phyloP scores from a whole-genome alignment of 1,284 basidiomycete species.

The Rugosomyces carneus region DNA sequence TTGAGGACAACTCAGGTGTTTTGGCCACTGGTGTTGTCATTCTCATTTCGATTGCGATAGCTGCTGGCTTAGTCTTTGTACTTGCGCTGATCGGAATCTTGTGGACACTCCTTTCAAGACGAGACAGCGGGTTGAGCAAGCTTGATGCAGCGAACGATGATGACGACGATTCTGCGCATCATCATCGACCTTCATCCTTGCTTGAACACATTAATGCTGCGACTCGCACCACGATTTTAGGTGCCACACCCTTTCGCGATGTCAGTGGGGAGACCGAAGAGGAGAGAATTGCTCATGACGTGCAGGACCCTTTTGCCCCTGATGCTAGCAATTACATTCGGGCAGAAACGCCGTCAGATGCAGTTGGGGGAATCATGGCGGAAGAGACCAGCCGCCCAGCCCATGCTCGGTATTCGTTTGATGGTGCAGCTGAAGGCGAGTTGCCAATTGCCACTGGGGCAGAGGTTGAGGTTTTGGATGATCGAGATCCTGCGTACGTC shows the following conservation, averaged over 20 bases:
- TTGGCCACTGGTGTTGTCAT: slow-evolving; percentile 92
- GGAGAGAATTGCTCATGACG: slow-evolving; percentile 27
- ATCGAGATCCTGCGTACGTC: slow-evolving; percentile 72
- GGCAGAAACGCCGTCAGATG: slow-evolving; percentile 74
- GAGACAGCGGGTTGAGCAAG: slow-evolving; percentile 61
- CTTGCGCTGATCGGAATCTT: slow-evolving; percentile 85
- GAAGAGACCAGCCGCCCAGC: slow-evolving; percentile 69
- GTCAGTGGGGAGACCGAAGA: slow-evolving; percentile 50
- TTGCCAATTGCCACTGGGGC: slow-evolving; percentile 62
- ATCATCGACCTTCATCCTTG: slow-evolving; percentile 72
- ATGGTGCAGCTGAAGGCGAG: slow-evolving; percentile 72
- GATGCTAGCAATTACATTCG: slow-evolving; percentile 71
- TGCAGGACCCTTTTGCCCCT: slow-evolving; percentile 58
- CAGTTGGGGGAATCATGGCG: slow-evolving; percentile 54
- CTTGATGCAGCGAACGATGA: slow-evolving; percentile 59
- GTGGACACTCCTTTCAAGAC: slow-evolving; percentile 80
- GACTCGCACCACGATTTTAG: slow-evolving; percentile 71
- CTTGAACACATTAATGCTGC: slow-evolving; percentile 87
- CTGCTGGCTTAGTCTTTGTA: slow-evolving; percentile 91
- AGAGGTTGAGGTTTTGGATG: slow-evolving; percentile 72
- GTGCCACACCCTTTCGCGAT: slow-evolving; percentile 46
- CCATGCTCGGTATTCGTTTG: slow-evolving; percentile 75
- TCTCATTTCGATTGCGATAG: slow-evolving; percentile 94
- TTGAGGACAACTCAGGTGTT: slow-evolving; percentile 54
- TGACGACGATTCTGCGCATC: slow-evolving; percentile 66